Base-by-base conservation (phyloP, 2,329 filamentous ascomycete species). In the Rhytidhysteron rufulum region DNA sequence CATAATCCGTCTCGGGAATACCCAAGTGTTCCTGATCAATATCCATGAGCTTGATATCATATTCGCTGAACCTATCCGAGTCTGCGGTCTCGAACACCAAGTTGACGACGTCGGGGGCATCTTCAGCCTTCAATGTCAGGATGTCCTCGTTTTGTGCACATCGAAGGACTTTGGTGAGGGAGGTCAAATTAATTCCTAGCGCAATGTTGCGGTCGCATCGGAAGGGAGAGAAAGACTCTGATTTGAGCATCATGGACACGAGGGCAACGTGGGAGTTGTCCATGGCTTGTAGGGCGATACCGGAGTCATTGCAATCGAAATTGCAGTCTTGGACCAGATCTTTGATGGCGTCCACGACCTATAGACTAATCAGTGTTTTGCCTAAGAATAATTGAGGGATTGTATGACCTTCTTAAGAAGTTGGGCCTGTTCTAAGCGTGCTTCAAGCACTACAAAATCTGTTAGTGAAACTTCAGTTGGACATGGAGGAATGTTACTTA, bases 241-340 rank as follows among this genome's bases (percentile, higher is more conserved):
- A 86, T 74, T 93, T 93, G 68, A 98, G 86, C 78, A 95, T 83
- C 93, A 98, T 98, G 53, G 93, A 96, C 39, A 98, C 93, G 40
- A 98, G 87, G 48, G 93, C 93, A 58, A 98, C 93, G 73, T 98
- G 93, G 37, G 90, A 97, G 81, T 97, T 98, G 78, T 98, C 93
- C 94, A 98, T 98, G 62, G 93, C 93, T 73, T 98, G 93, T 41
- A 98, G 86, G 37, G 91, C 90, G 62, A 98, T 93, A 48, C 93
- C 93, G 40, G 88, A 91, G 78, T 98, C 94, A 85, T 97, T 98
- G 85, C 94, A 98, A 79, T 98, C 93, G 74, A 98, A 98, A 75
- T 98, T 98, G 83, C 93, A 98, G 74, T 98, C 93, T 72, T 97
- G 93, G 39, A 98, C 93, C 37, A 98, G 83, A 62, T 98, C 93